phyloP scores from a whole-genome alignment of 2,329 filamentous ascomycete genomes.

The Aspergillus cejpii region DNA sequence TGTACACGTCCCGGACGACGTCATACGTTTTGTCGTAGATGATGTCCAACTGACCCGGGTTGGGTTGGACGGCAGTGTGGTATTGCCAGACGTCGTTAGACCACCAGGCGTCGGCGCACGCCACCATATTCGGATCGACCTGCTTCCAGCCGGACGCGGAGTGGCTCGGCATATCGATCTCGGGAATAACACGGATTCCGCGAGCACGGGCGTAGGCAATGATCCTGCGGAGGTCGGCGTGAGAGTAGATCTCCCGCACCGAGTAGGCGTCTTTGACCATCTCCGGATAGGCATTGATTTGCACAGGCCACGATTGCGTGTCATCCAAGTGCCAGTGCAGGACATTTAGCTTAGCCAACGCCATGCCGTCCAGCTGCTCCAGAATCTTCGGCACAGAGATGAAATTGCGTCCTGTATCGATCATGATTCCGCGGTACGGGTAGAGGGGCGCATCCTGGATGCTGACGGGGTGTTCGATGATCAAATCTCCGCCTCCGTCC shows the following conservation, averaged over 20 bases:
- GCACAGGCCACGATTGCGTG: slow-evolving; percentile 51
- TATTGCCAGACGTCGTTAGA: slow-evolving; percentile 51
- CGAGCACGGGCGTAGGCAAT: slow-evolving; percentile 49
- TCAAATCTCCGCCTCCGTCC: slow-evolving; percentile 39
- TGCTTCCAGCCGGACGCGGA: slow-evolving; percentile 51
- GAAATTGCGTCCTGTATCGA: slow-evolving; percentile 52
- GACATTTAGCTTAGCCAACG: slow-evolving; percentile 52
- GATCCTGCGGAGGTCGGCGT: slow-evolving; percentile 40
- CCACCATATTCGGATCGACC: slow-evolving; percentile 51
- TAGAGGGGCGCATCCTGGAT: slow-evolving; percentile 49
- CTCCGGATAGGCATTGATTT: slow-evolving; percentile 46
- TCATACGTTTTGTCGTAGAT: slow-evolving; percentile 52
- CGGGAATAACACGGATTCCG: slow-evolving; percentile 55
- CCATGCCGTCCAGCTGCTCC: slow-evolving; percentile 51
- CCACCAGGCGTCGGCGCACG: slow-evolving; percentile 55
- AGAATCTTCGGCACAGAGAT: slow-evolving; percentile 47
- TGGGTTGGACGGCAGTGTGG: slow-evolving; percentile 53
- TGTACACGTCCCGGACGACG: slow-evolving; percentile 49
- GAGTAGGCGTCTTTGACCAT: slow-evolving; percentile 53
- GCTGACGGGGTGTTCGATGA: slow-evolving; percentile 49
- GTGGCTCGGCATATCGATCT: slow-evolving; percentile 58
- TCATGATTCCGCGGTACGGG: slow-evolving; percentile 50
- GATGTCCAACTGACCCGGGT: slow-evolving; percentile 52
- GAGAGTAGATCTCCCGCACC: slow-evolving; percentile 42
- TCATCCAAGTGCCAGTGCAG: slow-evolving; percentile 54